A percentile compares a stretch with the other conserved stretches of the same genome.
Evolutionary conservation across 129 eudicot species (phyloP).

Genomic region (Tanacetum coccineum): DNA sequence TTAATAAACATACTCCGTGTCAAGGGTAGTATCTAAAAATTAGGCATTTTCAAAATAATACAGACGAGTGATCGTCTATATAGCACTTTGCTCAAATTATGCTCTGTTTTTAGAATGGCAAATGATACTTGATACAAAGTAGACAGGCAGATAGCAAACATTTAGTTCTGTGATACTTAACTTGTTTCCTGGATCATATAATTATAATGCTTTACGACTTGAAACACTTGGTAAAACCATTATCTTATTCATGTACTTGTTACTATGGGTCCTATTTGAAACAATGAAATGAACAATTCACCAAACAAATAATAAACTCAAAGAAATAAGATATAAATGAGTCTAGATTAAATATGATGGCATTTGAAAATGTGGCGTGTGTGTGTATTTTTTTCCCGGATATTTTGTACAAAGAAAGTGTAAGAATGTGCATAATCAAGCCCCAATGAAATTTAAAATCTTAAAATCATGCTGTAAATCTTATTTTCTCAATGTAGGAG

Average conservation of each 20-base stretch:
- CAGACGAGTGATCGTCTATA: no score
- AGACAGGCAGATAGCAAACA: background rate
- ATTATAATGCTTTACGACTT: background rate
- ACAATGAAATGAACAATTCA: background rate
- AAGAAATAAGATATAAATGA: background rate
- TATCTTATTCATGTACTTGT: no score
- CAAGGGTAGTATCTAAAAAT: no score
- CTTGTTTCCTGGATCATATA: background rate
- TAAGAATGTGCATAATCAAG: no score
- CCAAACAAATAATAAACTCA: background rate
- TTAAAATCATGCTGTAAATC: background rate
- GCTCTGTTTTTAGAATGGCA: no score
- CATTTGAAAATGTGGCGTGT: background rate
- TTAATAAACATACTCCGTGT: no score
- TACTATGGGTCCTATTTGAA: background rate
- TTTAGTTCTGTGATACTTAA: background rate
- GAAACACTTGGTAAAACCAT: no score
- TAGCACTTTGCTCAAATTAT: no score
- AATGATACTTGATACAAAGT: conserved; percentile 1
- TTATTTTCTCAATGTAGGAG: background rate
- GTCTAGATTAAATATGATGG: conserved; percentile 9
- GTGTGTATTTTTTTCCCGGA: no score
- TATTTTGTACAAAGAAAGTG: no score
- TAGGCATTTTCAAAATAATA: no score
- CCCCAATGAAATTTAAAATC: no score